Evolutionary conservation across 1,284 basidiomycete species (phyloP).

Genomic region (Microbotryum violaceum): DNA sequence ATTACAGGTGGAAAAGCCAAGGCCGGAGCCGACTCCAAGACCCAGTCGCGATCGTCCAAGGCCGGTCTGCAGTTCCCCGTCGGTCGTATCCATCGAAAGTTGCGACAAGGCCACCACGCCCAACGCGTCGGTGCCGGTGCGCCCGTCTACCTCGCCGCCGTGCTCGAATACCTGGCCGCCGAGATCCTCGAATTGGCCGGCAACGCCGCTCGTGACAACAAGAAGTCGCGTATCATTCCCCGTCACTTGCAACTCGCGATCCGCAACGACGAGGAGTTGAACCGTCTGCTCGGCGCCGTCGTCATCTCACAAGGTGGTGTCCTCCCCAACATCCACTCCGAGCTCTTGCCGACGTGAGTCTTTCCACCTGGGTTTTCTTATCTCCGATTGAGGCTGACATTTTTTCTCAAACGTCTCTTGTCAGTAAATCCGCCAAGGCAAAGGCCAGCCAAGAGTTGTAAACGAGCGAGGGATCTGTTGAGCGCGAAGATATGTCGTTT

Average conservation of each 20-base stretch:
- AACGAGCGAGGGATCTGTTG: too few species aligned
- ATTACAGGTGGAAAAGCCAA: slow-evolving; percentile 62
- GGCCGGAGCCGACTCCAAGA: slow-evolving; percentile 49
- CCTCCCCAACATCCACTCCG: slow-evolving; percentile 59
- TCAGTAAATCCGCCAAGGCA: too few species aligned
- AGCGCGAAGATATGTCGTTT: too few species aligned
- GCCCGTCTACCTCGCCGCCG: slow-evolving; percentile 71
- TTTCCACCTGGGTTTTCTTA: too few species aligned
- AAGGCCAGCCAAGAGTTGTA: too few species aligned
- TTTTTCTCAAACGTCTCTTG: too few species aligned
- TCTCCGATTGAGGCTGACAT: too few species aligned
- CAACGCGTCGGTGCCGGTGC: slow-evolving; percentile 69
- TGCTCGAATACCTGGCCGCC: slow-evolving; percentile 74
- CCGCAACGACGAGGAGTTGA: slow-evolving; percentile 43
- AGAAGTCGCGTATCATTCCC: slow-evolving; percentile 84
- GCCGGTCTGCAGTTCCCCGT: slow-evolving; percentile 79
- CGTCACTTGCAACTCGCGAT: slow-evolving; percentile 85
- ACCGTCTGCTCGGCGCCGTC: slow-evolving; percentile 71
- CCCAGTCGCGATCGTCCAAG: slow-evolving; percentile 53
- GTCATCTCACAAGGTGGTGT: slow-evolving; percentile 89
- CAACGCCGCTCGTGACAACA: slow-evolving; percentile 64
- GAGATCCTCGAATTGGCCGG: slow-evolving; percentile 83
- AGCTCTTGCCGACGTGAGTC: slow-evolving; percentile 53
- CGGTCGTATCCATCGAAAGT: slow-evolving; percentile 76
- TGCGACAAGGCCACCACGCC: slow-evolving; percentile 40